Conservation (phyloP, 1,284 basidiomycete genomes). For the Ganoderma sinense region DNA sequence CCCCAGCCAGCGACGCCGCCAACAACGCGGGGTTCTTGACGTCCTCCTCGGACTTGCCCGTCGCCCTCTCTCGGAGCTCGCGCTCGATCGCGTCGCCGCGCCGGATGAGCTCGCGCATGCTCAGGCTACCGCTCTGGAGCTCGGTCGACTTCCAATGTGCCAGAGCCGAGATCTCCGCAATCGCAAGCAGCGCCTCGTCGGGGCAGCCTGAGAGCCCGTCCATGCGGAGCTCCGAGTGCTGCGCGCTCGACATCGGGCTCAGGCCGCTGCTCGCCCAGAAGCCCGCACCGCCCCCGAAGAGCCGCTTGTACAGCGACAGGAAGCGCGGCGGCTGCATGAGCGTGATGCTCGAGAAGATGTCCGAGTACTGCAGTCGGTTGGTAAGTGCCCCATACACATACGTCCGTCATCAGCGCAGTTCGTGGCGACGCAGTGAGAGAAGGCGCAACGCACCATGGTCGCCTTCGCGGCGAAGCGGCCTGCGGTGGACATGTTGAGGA, state of each 20-base stretch:
- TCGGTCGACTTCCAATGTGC: slow-evolving; percentile 78
- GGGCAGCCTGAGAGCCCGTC: slow-evolving; percentile 77
- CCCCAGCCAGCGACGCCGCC: slow-evolving; percentile 9
- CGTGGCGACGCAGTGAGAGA: slow-evolving; percentile 1
- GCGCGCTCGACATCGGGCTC: slow-evolving; percentile 42
- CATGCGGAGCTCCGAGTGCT: slow-evolving; percentile 57
- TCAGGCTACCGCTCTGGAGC: slow-evolving; percentile 65
- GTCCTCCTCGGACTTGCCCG: slow-evolving; percentile 29
- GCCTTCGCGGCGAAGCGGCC: slow-evolving; percentile 70
- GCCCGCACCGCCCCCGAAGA: slow-evolving; percentile 52
- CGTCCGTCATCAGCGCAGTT: background rate
- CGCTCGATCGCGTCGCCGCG: slow-evolving; percentile 73
- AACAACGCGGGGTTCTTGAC: slow-evolving; percentile 26
- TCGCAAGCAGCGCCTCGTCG: slow-evolving; percentile 74
- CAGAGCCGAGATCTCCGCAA: slow-evolving; percentile 78
- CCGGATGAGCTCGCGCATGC: slow-evolving; percentile 72
- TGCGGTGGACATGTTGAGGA: slow-evolving; percentile 59
- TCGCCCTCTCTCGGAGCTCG: slow-evolving; percentile 51
- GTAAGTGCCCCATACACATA: background rate
- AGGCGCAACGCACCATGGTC: slow-evolving; percentile 64
- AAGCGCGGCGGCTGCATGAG: slow-evolving; percentile 69
- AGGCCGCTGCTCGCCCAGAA: slow-evolving; percentile 41
- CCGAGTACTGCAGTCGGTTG: slow-evolving; percentile 64
- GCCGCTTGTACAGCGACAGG: slow-evolving; percentile 66
- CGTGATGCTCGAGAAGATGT: slow-evolving; percentile 74